phyloP scores from a whole-genome alignment of 768 basidiomycete genomes.

The Zangia roseola region DNA sequence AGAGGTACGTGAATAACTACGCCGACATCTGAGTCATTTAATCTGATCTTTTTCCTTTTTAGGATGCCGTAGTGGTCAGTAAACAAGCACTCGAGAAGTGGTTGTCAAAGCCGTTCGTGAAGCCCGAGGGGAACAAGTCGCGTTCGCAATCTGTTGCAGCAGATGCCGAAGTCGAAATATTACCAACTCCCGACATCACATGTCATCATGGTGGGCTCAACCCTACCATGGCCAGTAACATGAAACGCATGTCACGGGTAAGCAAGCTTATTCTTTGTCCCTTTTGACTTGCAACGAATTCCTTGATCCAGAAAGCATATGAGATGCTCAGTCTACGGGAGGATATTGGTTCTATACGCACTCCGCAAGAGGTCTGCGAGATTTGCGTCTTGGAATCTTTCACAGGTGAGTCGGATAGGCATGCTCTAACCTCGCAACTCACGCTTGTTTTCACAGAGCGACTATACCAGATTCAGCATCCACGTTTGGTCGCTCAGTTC shows the following conservation, averaged over 20 bases:
- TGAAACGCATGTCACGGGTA: constrained; percentile 70
- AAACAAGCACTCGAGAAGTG: constrained; percentile 59
- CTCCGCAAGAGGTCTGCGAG: constrained; percentile 54
- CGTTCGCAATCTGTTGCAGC: constrained; percentile 15
- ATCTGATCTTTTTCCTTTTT: constrained; percentile 13
- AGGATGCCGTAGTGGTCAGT: constrained; percentile 62
- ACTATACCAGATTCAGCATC: constrained; percentile 68
- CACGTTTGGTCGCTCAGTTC: constrained; percentile 55
- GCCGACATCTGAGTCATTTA: constrained; percentile 5
- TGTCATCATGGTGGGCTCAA: constrained; percentile 65
- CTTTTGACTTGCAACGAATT: neutral
- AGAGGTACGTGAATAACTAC: constrained; percentile 41
- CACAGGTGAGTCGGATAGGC: constrained; percentile 42
- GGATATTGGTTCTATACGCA: constrained; percentile 48
- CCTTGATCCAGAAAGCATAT: constrained; percentile 21
- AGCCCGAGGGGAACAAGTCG: constrained; percentile 22
- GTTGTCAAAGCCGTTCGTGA: constrained; percentile 42
- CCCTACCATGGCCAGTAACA: constrained; percentile 54
- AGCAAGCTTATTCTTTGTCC: constrained; percentile 5
- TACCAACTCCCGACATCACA: constrained; percentile 45
- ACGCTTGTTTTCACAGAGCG: constrained; percentile 45
- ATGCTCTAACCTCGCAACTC: neutral
- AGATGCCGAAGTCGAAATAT: constrained; percentile 20
- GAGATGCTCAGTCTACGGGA: constrained; percentile 35
- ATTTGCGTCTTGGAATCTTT: constrained; percentile 58